Conservation (phyloP, 2,329 filamentous ascomycete species). For the Fusarium anthophilum region DNA sequence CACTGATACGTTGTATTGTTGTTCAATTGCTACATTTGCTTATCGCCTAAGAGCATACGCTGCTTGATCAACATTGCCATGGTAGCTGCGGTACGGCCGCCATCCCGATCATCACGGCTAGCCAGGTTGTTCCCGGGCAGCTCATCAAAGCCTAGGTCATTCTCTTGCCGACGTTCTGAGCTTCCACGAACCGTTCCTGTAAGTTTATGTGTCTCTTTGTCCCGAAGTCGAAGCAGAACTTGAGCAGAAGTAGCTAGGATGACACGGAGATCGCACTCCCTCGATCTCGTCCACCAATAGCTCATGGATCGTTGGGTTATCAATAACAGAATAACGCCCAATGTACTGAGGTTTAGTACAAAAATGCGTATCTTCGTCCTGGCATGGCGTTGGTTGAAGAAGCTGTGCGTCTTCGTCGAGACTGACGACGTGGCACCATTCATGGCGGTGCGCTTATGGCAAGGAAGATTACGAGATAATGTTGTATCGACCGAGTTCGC, state of each 20-base stretch:
- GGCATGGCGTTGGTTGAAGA: neutral
- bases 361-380: neutral
- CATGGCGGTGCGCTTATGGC: neutral
- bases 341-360: neutral
- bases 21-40: neutral
- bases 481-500: neutral
- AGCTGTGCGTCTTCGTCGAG: neutral
- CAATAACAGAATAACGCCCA: rapidly evolving
- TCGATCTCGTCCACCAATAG: rapidly evolving
- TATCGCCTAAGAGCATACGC: neutral
- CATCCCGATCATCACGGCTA: too few species aligned
- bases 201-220: neutral
- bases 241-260: neutral
- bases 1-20: neutral
- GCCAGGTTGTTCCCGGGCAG: too few species aligned
- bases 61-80: neutral
- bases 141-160: neutral
- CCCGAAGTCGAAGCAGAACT: neutral
- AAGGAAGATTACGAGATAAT: neutral
- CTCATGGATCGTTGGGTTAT: neutral
- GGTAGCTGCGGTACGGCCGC: neutral
- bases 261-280: neutral
- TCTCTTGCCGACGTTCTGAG: neutral
- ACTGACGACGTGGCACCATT: neutral
- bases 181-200: neutral